phyloP scores from a whole-genome alignment of 2,329 filamentous ascomycete species.

The Microcyclosporella mali region DNA sequence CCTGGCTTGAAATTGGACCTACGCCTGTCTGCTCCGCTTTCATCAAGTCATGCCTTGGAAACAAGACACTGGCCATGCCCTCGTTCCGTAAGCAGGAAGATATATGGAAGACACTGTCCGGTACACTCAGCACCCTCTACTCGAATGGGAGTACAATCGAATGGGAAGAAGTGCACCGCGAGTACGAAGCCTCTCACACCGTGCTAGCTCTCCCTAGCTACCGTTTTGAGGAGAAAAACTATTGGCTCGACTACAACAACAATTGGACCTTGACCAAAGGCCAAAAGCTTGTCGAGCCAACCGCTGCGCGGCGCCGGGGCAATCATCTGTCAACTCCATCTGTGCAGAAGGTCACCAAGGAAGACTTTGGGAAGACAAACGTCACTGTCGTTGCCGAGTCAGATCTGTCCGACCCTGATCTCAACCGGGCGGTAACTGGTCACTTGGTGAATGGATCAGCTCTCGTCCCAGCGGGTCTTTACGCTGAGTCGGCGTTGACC shows the following conservation, averaged over 20 bases:
- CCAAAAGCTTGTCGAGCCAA: not conserved
- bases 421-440: not conserved
- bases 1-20: conserved; percentile 43
- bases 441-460: not conserved
- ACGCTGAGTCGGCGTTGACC: too few species aligned
- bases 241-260: conserved; percentile 30
- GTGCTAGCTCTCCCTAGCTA: conserved; percentile 40
- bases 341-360: not conserved
- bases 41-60: conserved; percentile 6
- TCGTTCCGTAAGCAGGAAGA: not conserved
- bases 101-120: conserved; percentile 46
- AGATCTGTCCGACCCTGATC: not conserved
- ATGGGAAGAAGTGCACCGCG: conserved; percentile 56
- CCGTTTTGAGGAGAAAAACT: conserved; percentile 29
- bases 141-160: conserved; percentile 48
- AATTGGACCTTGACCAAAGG: not conserved
- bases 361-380: not conserved
- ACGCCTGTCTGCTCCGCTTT: conserved; percentile 33
- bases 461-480: too few species aligned
- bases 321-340: not conserved
- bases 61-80: conserved; percentile 5
- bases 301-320: not conserved
- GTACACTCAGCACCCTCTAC: conserved; percentile 48
- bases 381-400: not conserved
- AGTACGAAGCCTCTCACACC: conserved; percentile 36